These are phyloP conservation scores for Knufia fluminis DNA, from an alignment of 2,329 filamentous ascomycete genomes.

Conservation along the genomic window DNA sequence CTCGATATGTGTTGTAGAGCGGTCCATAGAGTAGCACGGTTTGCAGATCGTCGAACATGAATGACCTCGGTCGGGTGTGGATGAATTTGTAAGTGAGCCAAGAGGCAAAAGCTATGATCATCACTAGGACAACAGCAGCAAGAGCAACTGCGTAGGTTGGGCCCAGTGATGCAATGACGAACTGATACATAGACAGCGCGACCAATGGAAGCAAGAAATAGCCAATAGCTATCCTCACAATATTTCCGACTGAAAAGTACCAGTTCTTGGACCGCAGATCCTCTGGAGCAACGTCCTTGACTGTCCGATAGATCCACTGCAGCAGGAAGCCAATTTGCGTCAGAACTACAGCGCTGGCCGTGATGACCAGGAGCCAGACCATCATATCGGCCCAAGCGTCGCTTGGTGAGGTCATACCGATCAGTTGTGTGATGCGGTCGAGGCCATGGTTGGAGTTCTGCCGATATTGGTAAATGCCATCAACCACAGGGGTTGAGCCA, in stretches of 20 bases:
- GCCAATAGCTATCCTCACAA: constrained; percentile 81
- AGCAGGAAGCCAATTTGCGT: constrained; percentile 67
- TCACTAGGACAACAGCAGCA: constrained; percentile 63
- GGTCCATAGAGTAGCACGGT: constrained; percentile 86
- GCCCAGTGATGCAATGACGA: constrained; percentile 64
- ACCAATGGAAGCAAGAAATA: constrained; percentile 85
- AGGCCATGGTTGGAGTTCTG: constrained; percentile 71
- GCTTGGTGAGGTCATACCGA: constrained; percentile 64
- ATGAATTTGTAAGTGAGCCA: constrained; percentile 79
- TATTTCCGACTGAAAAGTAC: constrained; percentile 71
- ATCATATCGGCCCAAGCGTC: constrained; percentile 95
- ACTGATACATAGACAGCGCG: constrained; percentile 79
- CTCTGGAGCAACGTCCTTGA: constrained; percentile 67
- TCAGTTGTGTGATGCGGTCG: constrained; percentile 66
- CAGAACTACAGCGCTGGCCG: constrained; percentile 56
- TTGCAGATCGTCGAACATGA: constrained; percentile 85
- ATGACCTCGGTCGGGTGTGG: constrained; percentile 69
- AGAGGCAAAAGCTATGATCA: constrained; percentile 61
- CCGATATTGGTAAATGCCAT: constrained; percentile 66
- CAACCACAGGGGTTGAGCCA: constrained; percentile 58
- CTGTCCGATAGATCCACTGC: constrained; percentile 65
- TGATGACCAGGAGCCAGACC: constrained; percentile 74
- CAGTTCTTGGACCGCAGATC: constrained; percentile 86
- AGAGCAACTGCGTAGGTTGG: constrained; percentile 62
- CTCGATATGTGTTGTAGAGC: constrained; percentile 94